These are phyloP conservation scores for Salpingoeca rosetta DNA, from an alignment of 78 protist genomes.

Conservation along the genomic window DNA sequence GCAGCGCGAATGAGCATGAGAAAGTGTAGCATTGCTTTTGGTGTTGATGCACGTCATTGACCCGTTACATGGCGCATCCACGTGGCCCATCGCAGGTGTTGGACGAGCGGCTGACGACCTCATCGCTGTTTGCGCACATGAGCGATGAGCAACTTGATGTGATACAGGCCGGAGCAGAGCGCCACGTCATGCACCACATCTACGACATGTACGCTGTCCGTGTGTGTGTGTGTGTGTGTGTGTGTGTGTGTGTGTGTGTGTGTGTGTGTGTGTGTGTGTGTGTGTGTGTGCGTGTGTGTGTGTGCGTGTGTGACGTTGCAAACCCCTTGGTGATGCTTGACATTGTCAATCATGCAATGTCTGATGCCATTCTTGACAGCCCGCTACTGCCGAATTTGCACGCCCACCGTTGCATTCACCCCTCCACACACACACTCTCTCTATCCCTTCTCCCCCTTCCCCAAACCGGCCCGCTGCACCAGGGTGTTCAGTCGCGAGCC, in stretches of 20 bases:
- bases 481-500: not conserved
- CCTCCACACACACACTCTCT: not conserved
- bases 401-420: not conserved
- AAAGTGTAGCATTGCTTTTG: too few relatives aligned
- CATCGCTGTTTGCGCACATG: conserved; percentile 70
- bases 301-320: too few relatives aligned
- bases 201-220: not conserved
- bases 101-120: conserved; percentile 59
- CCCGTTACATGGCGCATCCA: not conserved
- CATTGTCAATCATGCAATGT: too few relatives aligned
- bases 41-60: not conserved
- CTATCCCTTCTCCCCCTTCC: not conserved
- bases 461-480: too few relatives aligned
- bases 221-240: not conserved
- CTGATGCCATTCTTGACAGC: too few relatives aligned
- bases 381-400: too few relatives aligned
- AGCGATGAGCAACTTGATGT: not conserved
- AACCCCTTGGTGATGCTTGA: too few relatives aligned
- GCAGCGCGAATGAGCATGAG: not conserved
- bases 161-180: not conserved
- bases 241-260: too few relatives aligned
- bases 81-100: not conserved
- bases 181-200: not conserved
- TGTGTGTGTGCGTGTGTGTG: too few relatives aligned
- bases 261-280: too few relatives aligned